Evolutionary conservation across 2,329 filamentous ascomycete genomes (phyloP), one percentile per base, ranked within the genome.

Genomic region (Tolypocladium inflatum): DNA sequence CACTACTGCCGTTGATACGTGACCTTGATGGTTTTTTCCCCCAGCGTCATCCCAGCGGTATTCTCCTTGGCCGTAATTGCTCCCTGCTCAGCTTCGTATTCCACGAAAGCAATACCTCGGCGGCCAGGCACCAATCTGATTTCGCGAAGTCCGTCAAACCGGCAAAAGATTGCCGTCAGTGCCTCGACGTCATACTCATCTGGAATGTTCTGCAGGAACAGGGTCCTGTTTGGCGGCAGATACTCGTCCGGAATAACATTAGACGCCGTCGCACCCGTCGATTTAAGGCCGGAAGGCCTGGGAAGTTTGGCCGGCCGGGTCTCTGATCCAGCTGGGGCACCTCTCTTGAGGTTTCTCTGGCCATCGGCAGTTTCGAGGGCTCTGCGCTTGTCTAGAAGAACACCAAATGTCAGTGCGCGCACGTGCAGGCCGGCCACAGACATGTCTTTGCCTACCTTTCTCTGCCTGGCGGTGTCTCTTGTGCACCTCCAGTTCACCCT

Each of bases 201-300:
- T 10, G 94, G 92, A 41, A 99, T 76, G 67, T 97, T 93, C 76
- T 95, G 91, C 61, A 97, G 79, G 76, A 97, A 96, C 41, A 99
- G 82, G 64, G 91, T 96, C 78, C 96, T 97, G 83, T 97, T 97
- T 41, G 94, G 93, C 4, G 93, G 93, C 4, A 97, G 83, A 73
- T 96, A 97, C 75, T 99, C 94, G 81, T 97, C 94, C n/a, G 92
- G 91, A 21, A 97, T 87, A 57, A 91, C 87, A 13, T 88, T 81
- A 4, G 87, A 80, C 1, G 85, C 80, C 17, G 84, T 79, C 7
- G 85, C 81, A 59, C 84, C 85, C 1, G 87, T 88, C 6, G 89
- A 84, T 71, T 95, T 95, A 76, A 93, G 83, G 39, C 90, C 90
- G 0, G 70, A 68, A 4, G 70, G 64, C 45, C 69, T 71, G n/a